Percentiles rank a stretch among this genome's conserved stretches.
Evolutionary conservation across 345 rosid genomes (phyloP).

Genomic region (Populus tremula): DNA sequence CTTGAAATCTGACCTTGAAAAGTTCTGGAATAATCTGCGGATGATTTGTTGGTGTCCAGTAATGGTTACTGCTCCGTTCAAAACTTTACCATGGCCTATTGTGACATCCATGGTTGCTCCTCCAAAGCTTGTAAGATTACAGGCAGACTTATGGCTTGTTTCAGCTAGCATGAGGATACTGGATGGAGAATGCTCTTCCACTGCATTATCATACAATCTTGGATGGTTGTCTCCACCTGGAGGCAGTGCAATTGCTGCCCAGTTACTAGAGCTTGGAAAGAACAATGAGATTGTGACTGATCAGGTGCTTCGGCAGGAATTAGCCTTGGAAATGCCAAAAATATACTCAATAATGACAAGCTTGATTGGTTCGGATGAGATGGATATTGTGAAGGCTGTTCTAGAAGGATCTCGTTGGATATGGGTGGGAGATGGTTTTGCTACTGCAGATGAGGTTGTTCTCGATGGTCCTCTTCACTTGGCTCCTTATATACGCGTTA

Average conservation of each 20-base stretch:
- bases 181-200: constrained; percentile 92
- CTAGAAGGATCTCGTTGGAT: constrained; percentile 99
- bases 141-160: constrained; percentile 83
- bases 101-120: constrained; percentile 87
- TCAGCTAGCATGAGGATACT: constrained; percentile 95
- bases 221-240: constrained; percentile 94
- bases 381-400: constrained; percentile 92
- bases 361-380: constrained; percentile 82
- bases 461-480: constrained; percentile 92
- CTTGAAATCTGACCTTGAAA: constrained; percentile 70
- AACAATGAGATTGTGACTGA: constrained; percentile 78
- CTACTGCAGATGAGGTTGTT: constrained; percentile 83
- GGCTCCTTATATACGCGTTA: constrained; percentile 88
- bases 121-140: constrained; percentile 83
- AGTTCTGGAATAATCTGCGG: constrained; percentile 82
- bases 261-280: constrained; percentile 95
- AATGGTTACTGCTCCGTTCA: constrained; percentile 75
- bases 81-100: constrained; percentile 82
- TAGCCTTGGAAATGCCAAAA: constrained; percentile 89
- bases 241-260: constrained; percentile 92
- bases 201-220: constrained; percentile 77
- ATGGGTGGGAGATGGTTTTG: constrained; percentile 99
- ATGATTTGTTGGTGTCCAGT: constrained; percentile 98
- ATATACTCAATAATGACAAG: constrained; percentile 69
- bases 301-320: constrained; percentile 73